Conservation (phyloP, 176 grass and related monocot genomes). For the Chloris gayana region DNA sequence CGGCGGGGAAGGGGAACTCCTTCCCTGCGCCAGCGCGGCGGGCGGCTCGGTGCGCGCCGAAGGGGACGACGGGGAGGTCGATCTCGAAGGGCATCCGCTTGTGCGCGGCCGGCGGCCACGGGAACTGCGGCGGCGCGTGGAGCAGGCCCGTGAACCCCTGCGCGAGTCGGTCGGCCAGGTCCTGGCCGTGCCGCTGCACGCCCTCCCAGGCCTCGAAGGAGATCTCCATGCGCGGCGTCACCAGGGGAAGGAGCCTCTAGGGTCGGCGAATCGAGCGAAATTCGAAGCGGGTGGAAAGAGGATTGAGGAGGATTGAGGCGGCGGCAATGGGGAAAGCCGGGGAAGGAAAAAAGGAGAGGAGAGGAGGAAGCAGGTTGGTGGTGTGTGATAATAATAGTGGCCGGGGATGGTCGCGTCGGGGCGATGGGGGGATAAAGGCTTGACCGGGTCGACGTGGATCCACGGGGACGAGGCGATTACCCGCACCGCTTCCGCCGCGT, state of each 20-base stretch:
- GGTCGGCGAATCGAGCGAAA: neutral
- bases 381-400: constrained; percentile 38
- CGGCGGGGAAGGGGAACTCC: constrained; percentile 49
- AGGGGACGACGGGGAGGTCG: constrained; percentile 49
- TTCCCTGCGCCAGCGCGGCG: neutral
- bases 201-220: constrained; percentile 98
- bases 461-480: neutral
- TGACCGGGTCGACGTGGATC: constrained; percentile 51
- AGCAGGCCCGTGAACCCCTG: constrained; percentile 94
- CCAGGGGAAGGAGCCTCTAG: neutral
- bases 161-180: constrained; percentile 85
- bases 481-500: constrained; percentile 38
- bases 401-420: neutral
- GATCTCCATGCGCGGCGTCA: constrained; percentile 61
- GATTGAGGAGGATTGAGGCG: neutral
- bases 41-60: constrained; percentile 28
- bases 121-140: constrained; percentile 73
- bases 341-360: neutral
- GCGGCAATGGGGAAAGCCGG: constrained; percentile 7
- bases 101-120: constrained; percentile 62
- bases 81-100: constrained; percentile 68
- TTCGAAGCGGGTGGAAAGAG: neutral
- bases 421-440: constrained; percentile 7
- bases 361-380: neutral
- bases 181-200: constrained; percentile 94